Evolutionary conservation across 2,329 filamentous ascomycete genomes (phyloP), one percentile per base, ranked within the genome.

Genomic region (Botrytis porri): DNA sequence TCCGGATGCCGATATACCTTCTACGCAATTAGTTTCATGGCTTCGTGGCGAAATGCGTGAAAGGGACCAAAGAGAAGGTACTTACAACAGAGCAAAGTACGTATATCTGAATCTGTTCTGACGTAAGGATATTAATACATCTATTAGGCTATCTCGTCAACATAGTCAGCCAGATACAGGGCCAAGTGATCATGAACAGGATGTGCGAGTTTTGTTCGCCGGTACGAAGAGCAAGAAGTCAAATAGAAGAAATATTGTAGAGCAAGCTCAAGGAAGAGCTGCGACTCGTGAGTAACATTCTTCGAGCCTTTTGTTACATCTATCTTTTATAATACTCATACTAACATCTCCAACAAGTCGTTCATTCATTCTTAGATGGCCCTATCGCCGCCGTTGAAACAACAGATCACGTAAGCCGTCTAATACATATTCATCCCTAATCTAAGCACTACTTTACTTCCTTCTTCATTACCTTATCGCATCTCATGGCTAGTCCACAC

Each of bases 371-470:
- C 77, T 85, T 93, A 8, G 88, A 92, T 43, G 93, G 93, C 0
- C 94, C 94, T 0, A 93, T 98, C 73, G 88, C 93, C 16, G 95
- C 95, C 1, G 91, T 98, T 70, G 95, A 98, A 82, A 94, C 93
- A 1, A 91, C 93, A 43, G 95, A 98, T 79, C 89, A 92, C 66
- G 88, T 97, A 69, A 69, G 70, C 29, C 16, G 22, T 8, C 37
- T n/a, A 54, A 25, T 22, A 32, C 20, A 32, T 9, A 9, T 25
- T 20, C 7, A 54, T 39, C 22, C 25, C 18, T 25, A n/a, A 57
- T 69, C 18, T 6, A 69, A 57, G 6, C 9, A 45, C 54, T 35
- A 3, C 54, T 37, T 4, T 25, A 35, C 12, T n/a, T 9, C 14
- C 29, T 45, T 8, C 9, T 45, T 41, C 64, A n/a, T 14, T 8